Evolutionary conservation across 192 early-diverging fungal genomes (phyloP), one percentile per base, ranked within the genome.

Genomic region (Geosiphon pyriformis): DNA sequence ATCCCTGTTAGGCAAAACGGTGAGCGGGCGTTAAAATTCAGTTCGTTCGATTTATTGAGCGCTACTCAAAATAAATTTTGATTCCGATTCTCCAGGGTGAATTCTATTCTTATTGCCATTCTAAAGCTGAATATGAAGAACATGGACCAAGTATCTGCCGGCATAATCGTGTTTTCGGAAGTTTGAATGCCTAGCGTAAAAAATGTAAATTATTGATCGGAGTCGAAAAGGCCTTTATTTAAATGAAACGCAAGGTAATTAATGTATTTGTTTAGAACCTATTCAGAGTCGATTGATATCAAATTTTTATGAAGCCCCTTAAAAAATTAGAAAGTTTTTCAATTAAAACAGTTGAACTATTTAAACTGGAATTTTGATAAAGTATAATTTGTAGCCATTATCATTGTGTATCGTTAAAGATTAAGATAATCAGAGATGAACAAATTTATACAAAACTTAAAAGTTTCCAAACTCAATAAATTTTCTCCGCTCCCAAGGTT

Each of bases 41-140:
- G 22, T 51, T 23, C n/a, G 7, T 65, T 66, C 64, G 25, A 30
- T 25, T 29, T 6, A 25, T 32, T 59, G 15, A 33, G 6, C 8
- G 31, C 35, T 61, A 18, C 27, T 29, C 26, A n/a, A 22, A 3
- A 34, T 23, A 35, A 22, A n/a, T 23, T 31, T 37, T 57, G 22
- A 18, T 61, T 0, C 58, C 63, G 22, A 67, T 54, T 57, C n/a
- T 31, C 47, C 64, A 92, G 91, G 78, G 85, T 48, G 92, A 95
- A 72, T 98, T 98, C 79, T 83, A 90, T 73, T 83, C 80, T 56
- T 94, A 87, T 77, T 95, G 93, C 75, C 96, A 98, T 77, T 92
- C 94, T 54, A 98, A 98, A 82, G 91, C 89, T 55, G 94, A 98
- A 71, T 98, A 98, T 71, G 96, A 98, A 65, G 96, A 98, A 77